Base-by-base conservation (phyloP, 108 stramenopile species). In the Fistulifera solaris region DNA sequence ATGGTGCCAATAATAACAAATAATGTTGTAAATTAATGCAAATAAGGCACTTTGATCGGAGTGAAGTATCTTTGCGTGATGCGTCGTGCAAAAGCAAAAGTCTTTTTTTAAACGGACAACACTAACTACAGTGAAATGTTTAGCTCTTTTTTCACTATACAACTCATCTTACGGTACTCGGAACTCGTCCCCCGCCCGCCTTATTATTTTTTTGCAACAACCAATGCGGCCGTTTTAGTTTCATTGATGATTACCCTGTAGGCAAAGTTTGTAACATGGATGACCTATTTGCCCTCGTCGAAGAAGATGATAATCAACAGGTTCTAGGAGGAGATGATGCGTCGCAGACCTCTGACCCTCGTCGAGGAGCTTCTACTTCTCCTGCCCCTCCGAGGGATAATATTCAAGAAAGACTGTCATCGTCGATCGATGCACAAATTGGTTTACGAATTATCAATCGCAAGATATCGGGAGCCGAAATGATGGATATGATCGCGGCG, bases 371-470 rank as follows among this genome's bases (percentile, higher is more conserved):
- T n/a, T 10, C 47, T 48, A 48, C 11, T 17, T 10, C 10, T 24
- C 24, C 6, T 24, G 17, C 22, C 3, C 19, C 44, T 45, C 21
- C 19, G 4, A 4, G 7, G 38, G 7, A 44, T 11, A 45, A 23
- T 17, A 16, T 8, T 17, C 31, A 55, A 17, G 46, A 59, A 46
- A 48, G 16, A 38, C 40, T 47, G 5, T 38, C 31, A 1, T 51
- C 62, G 49, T 60, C 40, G 1, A 53, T 76, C 5, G 78, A 79
- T 35, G 61, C 56, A 8, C 40, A 54, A 21, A 22, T 79, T 14
- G 70, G 70, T 0, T 74, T 74, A 44, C 78, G 78, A 12, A 71
- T 79, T 59, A 40, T 68, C 17, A 63, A 79, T 27, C 66, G 78
- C 21, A 52, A 61, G 5, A 40, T 74, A 0, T 66, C 68, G 1